These are phyloP conservation scores for Trichothecium roseum DNA, from an alignment of 2,329 filamentous ascomycete genomes.

Conservation along the genomic window DNA sequence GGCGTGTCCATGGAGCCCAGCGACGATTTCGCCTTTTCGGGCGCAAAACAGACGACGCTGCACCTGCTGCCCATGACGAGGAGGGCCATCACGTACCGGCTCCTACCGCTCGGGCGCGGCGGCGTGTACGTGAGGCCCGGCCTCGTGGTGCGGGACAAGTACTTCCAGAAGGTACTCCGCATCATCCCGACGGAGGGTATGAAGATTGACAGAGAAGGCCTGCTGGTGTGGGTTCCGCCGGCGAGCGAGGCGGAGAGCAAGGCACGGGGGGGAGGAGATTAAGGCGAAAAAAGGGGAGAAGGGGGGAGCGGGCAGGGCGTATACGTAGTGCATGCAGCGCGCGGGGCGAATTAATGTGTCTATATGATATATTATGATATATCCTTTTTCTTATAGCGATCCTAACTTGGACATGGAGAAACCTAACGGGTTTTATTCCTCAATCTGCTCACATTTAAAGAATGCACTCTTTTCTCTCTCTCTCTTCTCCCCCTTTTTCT, in stretches of 20 bases:
- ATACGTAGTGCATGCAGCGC: no score
- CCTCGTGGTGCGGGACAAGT: slow-evolving; percentile 73
- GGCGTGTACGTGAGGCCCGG: slow-evolving; percentile 62
- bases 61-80: slow-evolving; percentile 77
- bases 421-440: background rate
- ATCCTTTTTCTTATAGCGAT: background rate
- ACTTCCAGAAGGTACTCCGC: slow-evolving; percentile 83
- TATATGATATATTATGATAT: background rate
- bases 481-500: no score
- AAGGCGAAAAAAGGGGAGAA: background rate
- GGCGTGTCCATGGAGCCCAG: slow-evolving; percentile 85
- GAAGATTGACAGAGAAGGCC: slow-evolving; percentile 52
- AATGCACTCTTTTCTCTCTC: no score
- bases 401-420: background rate
- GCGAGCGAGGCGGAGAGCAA: background rate
- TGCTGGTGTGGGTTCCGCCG: slow-evolving; percentile 49
- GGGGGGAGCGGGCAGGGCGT: slow-evolving; percentile 14
- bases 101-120: slow-evolving; percentile 58
- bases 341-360: background rate
- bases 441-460: no score
- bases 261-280: background rate
- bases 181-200: slow-evolving; percentile 70
- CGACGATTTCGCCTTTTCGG: slow-evolving; percentile 88
- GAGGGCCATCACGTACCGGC: slow-evolving; percentile 59
- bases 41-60: slow-evolving; percentile 68